Evolutionary conservation across 305 asterid genomes (phyloP), one percentile per base, ranked within the genome.

Genomic region (Coffea humblotiana): DNA sequence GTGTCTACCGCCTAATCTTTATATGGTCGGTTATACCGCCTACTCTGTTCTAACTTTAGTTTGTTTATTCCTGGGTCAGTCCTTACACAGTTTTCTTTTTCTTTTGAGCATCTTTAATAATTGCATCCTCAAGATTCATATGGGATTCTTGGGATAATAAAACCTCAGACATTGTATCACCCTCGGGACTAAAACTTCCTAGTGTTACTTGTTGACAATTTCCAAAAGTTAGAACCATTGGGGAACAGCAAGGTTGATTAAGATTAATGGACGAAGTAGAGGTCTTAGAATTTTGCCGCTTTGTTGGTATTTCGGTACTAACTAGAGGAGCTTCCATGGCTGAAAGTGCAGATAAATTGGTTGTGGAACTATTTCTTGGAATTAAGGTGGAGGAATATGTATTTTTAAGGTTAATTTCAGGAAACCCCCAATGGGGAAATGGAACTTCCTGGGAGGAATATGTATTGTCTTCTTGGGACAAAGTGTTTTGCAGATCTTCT

Each of bases 211-310:
- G 81, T 65, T 81, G 82, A 67, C 73, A 23, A 45, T 76, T 83
- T 19, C 83, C 88, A 48, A 88, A 88, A 75, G 43, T 77, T 10
- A 83, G 79, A 48, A 83, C 52, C 27, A 78, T 75, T 11, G 88
- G 87, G 13, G 84, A 49, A 8, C 84, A 64, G 14, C 15, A 16
- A 32, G 65, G 65, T 23, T 23, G 65, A 2, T 23, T 60, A 56
- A 4, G 63, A 19, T 56, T 56, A 18, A 5, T 56, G 63, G 63
- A 56, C n/a, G 63, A 56, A 7, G 8, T 56, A 60, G 29, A 52
- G 43, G 21, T 10, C 29, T 51, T 74, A 54, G 78, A 19, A 15
- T 74, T 56, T 4, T 45, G 78, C 6, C 35, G 27, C 37, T 56
- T 56, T 25, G 54, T 49, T 2, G 52, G 78, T 15, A 16, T 58